Percentiles rank a stretch among this genome's conserved stretches.
phyloP scores from a whole-genome alignment of 352 stramenopile genomes.

The Pythium myriotylum region DNA sequence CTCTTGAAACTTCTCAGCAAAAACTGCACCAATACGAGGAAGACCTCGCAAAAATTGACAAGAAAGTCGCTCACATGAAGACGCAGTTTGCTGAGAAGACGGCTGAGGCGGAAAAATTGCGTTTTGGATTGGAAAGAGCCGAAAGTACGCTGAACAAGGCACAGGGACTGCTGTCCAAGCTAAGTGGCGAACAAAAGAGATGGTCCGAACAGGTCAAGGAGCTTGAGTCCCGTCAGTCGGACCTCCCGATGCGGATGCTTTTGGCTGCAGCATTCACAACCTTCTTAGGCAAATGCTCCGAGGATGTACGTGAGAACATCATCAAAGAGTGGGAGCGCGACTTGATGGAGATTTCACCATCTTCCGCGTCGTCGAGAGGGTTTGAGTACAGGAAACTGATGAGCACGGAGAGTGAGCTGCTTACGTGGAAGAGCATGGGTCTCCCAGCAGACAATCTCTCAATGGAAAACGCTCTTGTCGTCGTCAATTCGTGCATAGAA shows the following conservation, averaged over 20 bases:
- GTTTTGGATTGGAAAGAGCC: slow-evolving; percentile 83
- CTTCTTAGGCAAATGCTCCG: slow-evolving; percentile 92
- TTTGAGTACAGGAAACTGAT: slow-evolving; percentile 91
- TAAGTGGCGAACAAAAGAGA: slow-evolving; percentile 90
- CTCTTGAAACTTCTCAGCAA: slow-evolving; percentile 86
- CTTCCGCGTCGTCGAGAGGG: slow-evolving; percentile 14
- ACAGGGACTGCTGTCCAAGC: slow-evolving; percentile 87
- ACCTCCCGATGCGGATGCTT: slow-evolving; percentile 90
- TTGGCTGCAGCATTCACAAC: slow-evolving; percentile 92
- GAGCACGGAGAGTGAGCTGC: slow-evolving; percentile 91
- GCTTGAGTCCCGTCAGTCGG: slow-evolving; percentile 70
- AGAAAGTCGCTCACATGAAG: slow-evolving; percentile 89
- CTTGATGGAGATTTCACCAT: slow-evolving; percentile 46
- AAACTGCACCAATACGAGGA: slow-evolving; percentile 89
- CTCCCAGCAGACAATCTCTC: slow-evolving; percentile 92
- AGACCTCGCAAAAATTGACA: slow-evolving; percentile 92
- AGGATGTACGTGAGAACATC: slow-evolving; percentile 81
- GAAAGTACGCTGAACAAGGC: slow-evolving; percentile 92
- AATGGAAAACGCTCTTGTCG: slow-evolving; percentile 94
- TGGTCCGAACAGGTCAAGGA: slow-evolving; percentile 92
- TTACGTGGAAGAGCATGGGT: slow-evolving; percentile 93
- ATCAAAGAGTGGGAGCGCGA: slow-evolving; percentile 82
- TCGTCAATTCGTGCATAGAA: slow-evolving; percentile 71
- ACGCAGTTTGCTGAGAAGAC: slow-evolving; percentile 92
- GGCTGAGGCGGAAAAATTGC: slow-evolving; percentile 91